Conservation (phyloP, 2,329 filamentous ascomycete genomes). For the Exophiala bonariae region DNA sequence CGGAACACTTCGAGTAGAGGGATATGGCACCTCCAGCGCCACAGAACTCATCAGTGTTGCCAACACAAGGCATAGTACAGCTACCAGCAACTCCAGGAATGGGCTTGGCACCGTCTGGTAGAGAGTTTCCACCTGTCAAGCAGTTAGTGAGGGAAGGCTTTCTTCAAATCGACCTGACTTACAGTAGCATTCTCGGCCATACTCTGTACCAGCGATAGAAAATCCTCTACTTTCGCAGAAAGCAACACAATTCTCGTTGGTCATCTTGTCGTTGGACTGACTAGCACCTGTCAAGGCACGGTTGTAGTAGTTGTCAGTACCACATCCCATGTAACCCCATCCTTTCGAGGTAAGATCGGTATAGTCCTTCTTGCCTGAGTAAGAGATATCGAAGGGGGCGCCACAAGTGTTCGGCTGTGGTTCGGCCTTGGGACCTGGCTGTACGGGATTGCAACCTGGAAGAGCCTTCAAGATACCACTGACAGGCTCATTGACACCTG, state of each 20-base stretch:
- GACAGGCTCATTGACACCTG: conserved; percentile 37
- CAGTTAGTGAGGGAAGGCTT: background rate
- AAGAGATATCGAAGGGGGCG: conserved; percentile 39
- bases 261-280: conserved; percentile 27
- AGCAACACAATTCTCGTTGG: conserved; percentile 32
- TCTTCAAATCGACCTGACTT: background rate
- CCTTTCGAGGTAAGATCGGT: conserved; percentile 49
- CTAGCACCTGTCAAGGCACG: conserved; percentile 37
- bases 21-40: conserved; percentile 27
- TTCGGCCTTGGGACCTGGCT: conserved; percentile 36
- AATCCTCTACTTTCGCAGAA: conserved; percentile 34
- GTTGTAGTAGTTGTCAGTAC: conserved; percentile 40
- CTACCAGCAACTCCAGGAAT: conserved; percentile 29
- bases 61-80: conserved; percentile 30
- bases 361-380: conserved; percentile 40
- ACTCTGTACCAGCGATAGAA: conserved; percentile 34
- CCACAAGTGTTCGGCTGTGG: conserved; percentile 18
- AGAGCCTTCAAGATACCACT: conserved; percentile 25
- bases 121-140: conserved; percentile 22
- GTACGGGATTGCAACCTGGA: conserved; percentile 31
- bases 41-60: conserved; percentile 29
- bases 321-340: conserved; percentile 65
- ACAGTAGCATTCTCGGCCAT: conserved; percentile 29
- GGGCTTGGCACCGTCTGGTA: conserved; percentile 24
- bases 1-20: conserved; percentile 31